These are phyloP conservation scores for Pseudogymnoascus sp. DNA, from an alignment of 2,329 filamentous ascomycete genomes.

Conservation along the genomic window DNA sequence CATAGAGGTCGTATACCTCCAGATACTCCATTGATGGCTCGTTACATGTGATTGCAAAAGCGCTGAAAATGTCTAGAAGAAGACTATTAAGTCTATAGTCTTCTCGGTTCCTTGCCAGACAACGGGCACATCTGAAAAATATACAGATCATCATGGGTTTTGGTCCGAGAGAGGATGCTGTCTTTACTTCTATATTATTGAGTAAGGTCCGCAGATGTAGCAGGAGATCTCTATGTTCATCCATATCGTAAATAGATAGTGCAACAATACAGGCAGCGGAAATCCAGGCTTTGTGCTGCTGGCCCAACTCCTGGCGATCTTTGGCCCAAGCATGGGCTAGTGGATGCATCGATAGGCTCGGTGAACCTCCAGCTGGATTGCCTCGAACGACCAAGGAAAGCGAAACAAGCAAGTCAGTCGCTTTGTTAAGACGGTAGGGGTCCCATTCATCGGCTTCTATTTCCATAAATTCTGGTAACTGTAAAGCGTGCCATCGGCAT, in stretches of 20 bases:
- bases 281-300: constrained; percentile 12
- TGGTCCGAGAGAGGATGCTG: constrained; percentile 10
- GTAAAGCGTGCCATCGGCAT: constrained; percentile 17
- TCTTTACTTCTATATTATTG: constrained; percentile 13
- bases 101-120: constrained; percentile 15
- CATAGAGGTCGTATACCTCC: constrained; percentile 17
- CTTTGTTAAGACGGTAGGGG: constrained; percentile 23
- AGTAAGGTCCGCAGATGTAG: constrained; percentile 17
- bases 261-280: constrained; percentile 17
- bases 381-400: constrained; percentile 25
- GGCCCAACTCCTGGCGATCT: constrained; percentile 22
- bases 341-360: constrained; percentile 30
- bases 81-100: constrained; percentile 15
- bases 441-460: constrained; percentile 24
- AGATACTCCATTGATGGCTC: constrained; percentile 17
- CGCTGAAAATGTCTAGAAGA: constrained; percentile 14
- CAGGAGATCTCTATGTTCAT: constrained; percentile 12
- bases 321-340: constrained; percentile 31
- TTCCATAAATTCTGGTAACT: constrained; percentile 18
- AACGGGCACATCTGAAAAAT: constrained; percentile 14
- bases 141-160: constrained; percentile 11
- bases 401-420: constrained; percentile 24
- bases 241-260: constrained; percentile 13
- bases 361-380: constrained; percentile 1
- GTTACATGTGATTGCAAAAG: constrained; percentile 10